Base-by-base conservation (phyloP, 768 basidiomycete species). In the Mycena capillaripes region DNA sequence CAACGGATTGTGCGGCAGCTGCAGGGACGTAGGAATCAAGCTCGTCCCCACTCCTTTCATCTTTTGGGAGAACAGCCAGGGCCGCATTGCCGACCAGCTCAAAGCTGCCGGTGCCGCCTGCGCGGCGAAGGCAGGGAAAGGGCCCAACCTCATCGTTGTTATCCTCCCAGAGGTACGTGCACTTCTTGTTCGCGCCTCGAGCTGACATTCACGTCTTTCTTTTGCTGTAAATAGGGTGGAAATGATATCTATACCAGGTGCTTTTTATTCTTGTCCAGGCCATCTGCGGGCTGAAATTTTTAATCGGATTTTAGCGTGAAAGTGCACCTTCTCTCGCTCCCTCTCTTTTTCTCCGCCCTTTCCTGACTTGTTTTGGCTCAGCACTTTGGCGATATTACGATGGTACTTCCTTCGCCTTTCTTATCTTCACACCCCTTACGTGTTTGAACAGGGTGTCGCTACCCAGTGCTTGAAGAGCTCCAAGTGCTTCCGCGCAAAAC, bases 401-500 rank as follows among this genome's bases (percentile, higher is more conserved):
- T 87, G 75, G n/a, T n/a, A n/a, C n/a, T n/a, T n/a, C n/a, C n/a
- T n/a, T n/a, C n/a, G n/a, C n/a, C n/a, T n/a, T n/a, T n/a, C n/a
- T n/a, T n/a, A n/a, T n/a, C n/a, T n/a, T n/a, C n/a, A n/a, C n/a
- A n/a, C n/a, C n/a, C n/a, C n/a, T n/a, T n/a, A n/a, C n/a, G n/a
- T n/a, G n/a, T n/a, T n/a, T n/a, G n/a, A n/a, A n/a, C n/a, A n/a
- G n/a, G 95, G 95, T 29, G 90, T 95, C 10, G 90, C 94, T 0
- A 95, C 94, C 0, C 94, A 95, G 72, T 95, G 94, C 78, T 75
- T 95, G 76, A 93, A 93, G 79, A 85, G 86, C 21, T 81, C 78
- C 6, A 94, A 95, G 76, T 93, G 92, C 76, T 86, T 81, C 73
- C 83, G 87, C 5, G 94, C 92, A 0, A 94, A 91, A 70, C 81